Base-by-base conservation (phyloP, 1,139 yeast species). In the Yamadazyma kanchanaburiensis region DNA sequence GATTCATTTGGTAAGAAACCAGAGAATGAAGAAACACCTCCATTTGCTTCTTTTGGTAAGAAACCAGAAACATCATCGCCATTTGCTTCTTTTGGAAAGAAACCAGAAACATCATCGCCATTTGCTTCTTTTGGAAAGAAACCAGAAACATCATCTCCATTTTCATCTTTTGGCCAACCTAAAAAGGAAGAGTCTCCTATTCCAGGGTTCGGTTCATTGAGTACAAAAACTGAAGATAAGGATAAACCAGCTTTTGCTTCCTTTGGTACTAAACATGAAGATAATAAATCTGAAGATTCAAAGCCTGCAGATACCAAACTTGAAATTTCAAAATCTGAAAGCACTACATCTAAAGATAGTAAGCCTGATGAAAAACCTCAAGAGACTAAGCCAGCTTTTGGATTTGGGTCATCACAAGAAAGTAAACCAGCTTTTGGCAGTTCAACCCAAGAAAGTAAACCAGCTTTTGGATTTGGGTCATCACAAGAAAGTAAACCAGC, bases 401-500 rank as follows among this genome's bases (percentile, higher is more conserved):
- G 9, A 21, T 20, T 9, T 12, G 23, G 13, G n/a, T n/a, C n/a
- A 9, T 23, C 11, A n/a, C 25, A n/a, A 13, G 12, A 19, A 20
- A 15, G 9, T 16, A 15, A 11, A 8, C n/a, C n/a, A n/a, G n/a
- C n/a, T n/a, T n/a, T n/a, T n/a, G n/a, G n/a, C n/a, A n/a, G n/a
- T n/a, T n/a, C n/a, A n/a, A n/a, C 27, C 5, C 22, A 25, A 29
- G 39, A 30, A 14, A 3, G 17, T n/a, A 28, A 28, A 15, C 10
- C 31, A 7, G 25, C 28, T 11, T 22, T 22, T 22, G 30, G 25
- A 16, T 27, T 27, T 17, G 30, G 30, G 13, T 21, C 28, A 5
- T n/a, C n/a, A 14, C 45, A 43, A 10, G 35, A 38, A 33, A 39
- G 31, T 15, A 24, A n/a, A n/a, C n/a, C n/a, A 5, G 30, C 37